Evolutionary conservation across 768 basidiomycete species (phyloP), one percentile per base, ranked within the genome.

Genomic region (Rickenella mellea): DNA sequence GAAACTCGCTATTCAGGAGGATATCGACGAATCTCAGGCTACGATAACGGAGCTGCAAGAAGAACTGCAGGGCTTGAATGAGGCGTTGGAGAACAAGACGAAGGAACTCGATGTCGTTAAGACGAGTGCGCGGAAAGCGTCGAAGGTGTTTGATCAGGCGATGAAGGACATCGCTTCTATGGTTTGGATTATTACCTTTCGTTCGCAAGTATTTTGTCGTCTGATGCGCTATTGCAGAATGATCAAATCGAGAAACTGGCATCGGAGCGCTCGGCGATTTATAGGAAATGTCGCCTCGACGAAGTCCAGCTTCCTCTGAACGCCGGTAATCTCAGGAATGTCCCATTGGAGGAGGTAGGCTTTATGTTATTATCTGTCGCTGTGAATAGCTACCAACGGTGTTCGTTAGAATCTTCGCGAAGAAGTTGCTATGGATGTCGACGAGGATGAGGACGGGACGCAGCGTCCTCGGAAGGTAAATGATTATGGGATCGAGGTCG

Each of bases 331-430:
- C 64, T 98, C 42, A 82, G 78, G 59, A 76, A 86, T 51, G 88
- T 98, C 2, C 87, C 94, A 0, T 86, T 98, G 78, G 92, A 97
- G 56, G 96, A 97, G 78, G 91, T 89, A 37, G 29, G 67, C 50
- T n/a, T 38, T 14, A n/a, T 17, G 12, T 17, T 10, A 36, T 10
- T 36, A 4, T 4, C n/a, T 36, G 12, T 25, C 25, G 27, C 27
- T 39, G 25, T 17, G 30, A 5, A 17, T 45, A 42, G 38, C 31
- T 41, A 41, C 17, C 38, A 32, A 39, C 24, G n/a, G 39, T 41
- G 39, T n/a, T n/a, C n/a, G n/a, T 28, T 46, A 85, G 88, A 84
- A 83, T 52, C 70, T 86, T 17, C 80, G 81, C 4, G 84, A 89
- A 26, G 87, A 86, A 61, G 79, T 87, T 27, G 83, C 80, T 2